Base-by-base conservation (phyloP, 106 monocot genomes). In the Cymbidium sinense region DNA sequence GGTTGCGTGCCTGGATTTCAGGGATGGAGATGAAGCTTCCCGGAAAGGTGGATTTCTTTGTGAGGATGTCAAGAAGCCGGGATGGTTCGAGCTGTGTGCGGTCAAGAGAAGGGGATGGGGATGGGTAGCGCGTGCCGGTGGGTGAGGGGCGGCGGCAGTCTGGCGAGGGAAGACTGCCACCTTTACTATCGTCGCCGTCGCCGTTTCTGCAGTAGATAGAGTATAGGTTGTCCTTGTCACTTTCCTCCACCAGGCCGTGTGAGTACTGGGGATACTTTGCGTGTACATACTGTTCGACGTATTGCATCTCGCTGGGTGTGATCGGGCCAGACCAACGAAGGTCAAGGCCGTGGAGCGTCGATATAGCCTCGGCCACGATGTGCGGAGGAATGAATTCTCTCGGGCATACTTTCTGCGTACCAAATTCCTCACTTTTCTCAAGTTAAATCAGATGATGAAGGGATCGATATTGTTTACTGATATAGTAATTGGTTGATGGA, bases 201-300 rank as follows among this genome's bases (percentile, higher is more conserved):
- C 33, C 33, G n/a, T n/a, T n/a, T 1, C 4, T 29, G 67, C 20
- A 69, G 39, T 76, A 85, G 11, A 65, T 37, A 18, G 84, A 83
- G 76, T 81, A 86, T 31, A 87, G 78, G 34, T 90, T 81, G 34
- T 69, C 80, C 62, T 89, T 89, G 43, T 89, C 82, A 25, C 80
- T 87, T 62, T 87, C 87, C 13, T 85, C 85, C 31, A 87, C 77
- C 36, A 90, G 87, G 70, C 90, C 90, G 20, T 90, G 83, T 8
- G 90, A 90, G 76, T 90, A 90, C 9, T 90, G 90, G 0, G 90
- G 90, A 50, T 90, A 90, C 77, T 87, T 90, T 9, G 90, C 90
- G 8, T 75, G 79, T 4, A 90, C 90, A 35, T 90, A 90, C 70
- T 90, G 73, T 43, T 85, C 83, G 8, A 90, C 90, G 34, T 87